phyloP scores from a whole-genome alignment of 225 moss, liverwort and hornwort genomes.

The Bryoerythrophyllum caledonicum region DNA sequence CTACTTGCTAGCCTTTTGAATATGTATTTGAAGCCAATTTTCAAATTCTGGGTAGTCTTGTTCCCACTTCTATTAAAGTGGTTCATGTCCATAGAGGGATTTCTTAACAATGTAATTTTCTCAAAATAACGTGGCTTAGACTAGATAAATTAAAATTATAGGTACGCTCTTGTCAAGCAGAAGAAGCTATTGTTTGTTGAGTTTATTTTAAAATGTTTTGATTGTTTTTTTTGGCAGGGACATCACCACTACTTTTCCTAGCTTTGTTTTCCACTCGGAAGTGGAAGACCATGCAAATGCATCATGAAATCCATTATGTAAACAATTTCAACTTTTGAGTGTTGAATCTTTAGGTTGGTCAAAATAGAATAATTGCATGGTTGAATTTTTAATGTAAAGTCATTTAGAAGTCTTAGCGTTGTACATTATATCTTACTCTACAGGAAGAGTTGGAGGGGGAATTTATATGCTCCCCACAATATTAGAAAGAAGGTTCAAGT shows the following conservation, averaged over 20 bases:
- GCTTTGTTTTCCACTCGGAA: slow-evolving; percentile 89
- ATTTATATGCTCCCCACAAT: neutral
- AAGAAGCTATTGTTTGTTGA: neutral
- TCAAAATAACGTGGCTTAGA: too few relatives aligned
- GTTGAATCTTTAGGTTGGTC: neutral
- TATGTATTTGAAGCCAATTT: neutral
- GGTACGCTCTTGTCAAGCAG: neutral
- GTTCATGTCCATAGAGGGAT: too few relatives aligned
- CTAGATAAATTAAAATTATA: neutral
- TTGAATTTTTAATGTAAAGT: neutral
- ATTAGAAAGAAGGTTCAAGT: neutral
- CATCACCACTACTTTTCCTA: slow-evolving; percentile 91
- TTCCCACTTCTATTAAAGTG: neutral
- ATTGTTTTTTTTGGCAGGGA: slow-evolving; percentile 57
- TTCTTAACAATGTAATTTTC: too few relatives aligned
- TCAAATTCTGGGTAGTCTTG: slow-evolving; percentile 7
- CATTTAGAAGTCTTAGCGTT: neutral
- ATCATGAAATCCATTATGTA: neutral
- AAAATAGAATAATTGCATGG: neutral
- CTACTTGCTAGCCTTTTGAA: neutral
- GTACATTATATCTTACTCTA: neutral
- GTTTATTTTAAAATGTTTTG: neutral
- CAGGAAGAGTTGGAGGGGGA: neutral
- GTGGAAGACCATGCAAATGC: slow-evolving; percentile 56
- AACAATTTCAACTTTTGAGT: neutral